phyloP scores from a whole-genome alignment of 768 basidiomycete genomes.

The Suillus variegatus region DNA sequence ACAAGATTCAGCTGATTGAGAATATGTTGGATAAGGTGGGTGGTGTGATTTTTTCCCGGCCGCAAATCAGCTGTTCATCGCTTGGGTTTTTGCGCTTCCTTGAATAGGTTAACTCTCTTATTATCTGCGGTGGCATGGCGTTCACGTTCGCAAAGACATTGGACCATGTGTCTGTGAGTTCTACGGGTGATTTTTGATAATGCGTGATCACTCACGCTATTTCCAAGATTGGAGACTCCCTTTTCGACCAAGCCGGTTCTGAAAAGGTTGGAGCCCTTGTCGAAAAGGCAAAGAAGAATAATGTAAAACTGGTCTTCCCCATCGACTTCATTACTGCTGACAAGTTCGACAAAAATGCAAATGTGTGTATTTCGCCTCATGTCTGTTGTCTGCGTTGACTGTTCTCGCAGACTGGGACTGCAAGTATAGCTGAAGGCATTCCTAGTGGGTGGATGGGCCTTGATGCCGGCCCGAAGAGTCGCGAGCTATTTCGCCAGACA shows the following conservation, averaged over 20 bases:
- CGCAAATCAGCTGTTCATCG: not conserved
- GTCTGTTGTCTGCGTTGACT: slow-evolving; percentile 1
- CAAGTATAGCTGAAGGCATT: slow-evolving; percentile 85
- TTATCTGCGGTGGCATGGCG: slow-evolving; percentile 98
- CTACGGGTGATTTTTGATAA: not conserved
- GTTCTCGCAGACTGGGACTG: slow-evolving; percentile 57
- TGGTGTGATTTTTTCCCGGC: not conserved
- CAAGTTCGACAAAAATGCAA: slow-evolving; percentile 92
- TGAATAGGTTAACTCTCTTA: slow-evolving; percentile 84
- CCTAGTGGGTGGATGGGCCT: slow-evolving; percentile 95
- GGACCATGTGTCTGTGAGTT: slow-evolving; percentile 67
- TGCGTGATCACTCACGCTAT: slow-evolving; percentile 2
- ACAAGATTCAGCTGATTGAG: slow-evolving; percentile 98
- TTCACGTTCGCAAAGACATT: slow-evolving; percentile 99
- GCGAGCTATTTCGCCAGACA: slow-evolving; percentile 73
- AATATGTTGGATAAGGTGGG: slow-evolving; percentile 97
- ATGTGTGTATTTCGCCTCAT: slow-evolving; percentile 42
- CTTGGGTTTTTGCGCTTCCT: slow-evolving; percentile 1
- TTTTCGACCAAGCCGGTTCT: slow-evolving; percentile 89
- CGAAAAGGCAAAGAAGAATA: slow-evolving; percentile 89
- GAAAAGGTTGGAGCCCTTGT: slow-evolving; percentile 82
- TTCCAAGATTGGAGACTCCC: slow-evolving; percentile 85
- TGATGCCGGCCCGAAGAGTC: slow-evolving; percentile 85
- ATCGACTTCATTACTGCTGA: slow-evolving; percentile 93
- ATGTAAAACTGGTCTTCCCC: slow-evolving; percentile 94